phyloP scores from a whole-genome alignment of 2,329 filamentous ascomycete species.

The Corniculantispora saksenae region DNA sequence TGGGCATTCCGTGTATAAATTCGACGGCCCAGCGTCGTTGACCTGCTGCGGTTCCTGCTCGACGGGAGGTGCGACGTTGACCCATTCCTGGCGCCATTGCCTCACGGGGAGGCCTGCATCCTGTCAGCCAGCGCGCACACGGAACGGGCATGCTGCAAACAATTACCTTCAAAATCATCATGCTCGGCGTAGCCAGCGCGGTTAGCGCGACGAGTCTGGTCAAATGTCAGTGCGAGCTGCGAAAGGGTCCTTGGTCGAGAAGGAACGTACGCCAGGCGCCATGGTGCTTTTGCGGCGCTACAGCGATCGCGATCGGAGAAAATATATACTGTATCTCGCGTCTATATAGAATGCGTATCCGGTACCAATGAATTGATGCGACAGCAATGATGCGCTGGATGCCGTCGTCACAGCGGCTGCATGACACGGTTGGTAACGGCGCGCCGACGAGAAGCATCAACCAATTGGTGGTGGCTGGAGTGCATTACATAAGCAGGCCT shows the following conservation, averaged over 20 bases:
- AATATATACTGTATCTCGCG: not conserved
- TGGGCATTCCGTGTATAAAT: constrained; percentile 77
- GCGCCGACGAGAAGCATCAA: constrained; percentile 3
- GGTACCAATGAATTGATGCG: constrained; percentile 12
- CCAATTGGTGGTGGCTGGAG: constrained; percentile 3
- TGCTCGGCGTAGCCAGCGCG: constrained; percentile 59
- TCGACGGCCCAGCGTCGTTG: constrained; percentile 73
- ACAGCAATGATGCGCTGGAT: constrained; percentile 14
- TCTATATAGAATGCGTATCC: not conserved
- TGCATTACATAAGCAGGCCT: constrained; percentile 18
- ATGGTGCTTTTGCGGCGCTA: constrained; percentile 14
- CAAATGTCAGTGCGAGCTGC: constrained; percentile 16
- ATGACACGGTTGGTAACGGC: constrained; percentile 19
- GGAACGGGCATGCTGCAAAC: not conserved
- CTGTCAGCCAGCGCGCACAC: not conserved
- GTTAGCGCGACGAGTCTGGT: constrained; percentile 57
- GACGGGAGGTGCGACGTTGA: constrained; percentile 66
- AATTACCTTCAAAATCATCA: constrained; percentile 60
- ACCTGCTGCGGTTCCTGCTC: constrained; percentile 63
- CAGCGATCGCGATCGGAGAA: constrained; percentile 8
- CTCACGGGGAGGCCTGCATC: constrained; percentile 77
- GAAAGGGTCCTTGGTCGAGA: not conserved
- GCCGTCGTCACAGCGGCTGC: constrained; percentile 11
- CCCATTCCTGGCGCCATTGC: constrained; percentile 78
- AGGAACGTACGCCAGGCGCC: constrained; percentile 18